A percentile compares a stretch with the other conserved stretches of the same genome.
Evolutionary conservation across 2,329 filamentous ascomycete genomes (phyloP).

Genomic region (Penicillium capsulatum): DNA sequence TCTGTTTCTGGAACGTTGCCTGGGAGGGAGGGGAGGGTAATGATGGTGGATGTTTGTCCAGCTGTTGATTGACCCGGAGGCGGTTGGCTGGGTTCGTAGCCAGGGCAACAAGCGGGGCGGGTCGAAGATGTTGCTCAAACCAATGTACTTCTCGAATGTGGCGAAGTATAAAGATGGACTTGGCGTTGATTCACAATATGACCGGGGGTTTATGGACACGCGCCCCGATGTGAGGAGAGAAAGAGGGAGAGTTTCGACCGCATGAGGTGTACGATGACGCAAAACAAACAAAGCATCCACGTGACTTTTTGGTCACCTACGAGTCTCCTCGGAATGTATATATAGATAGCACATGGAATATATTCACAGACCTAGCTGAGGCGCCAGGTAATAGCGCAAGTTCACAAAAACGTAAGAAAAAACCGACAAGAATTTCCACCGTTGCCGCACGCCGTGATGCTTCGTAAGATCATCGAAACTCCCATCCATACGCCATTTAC

Average conservation of each 20-base stretch:
- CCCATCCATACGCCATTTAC: constrained; percentile 25
- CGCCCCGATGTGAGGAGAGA: neutral
- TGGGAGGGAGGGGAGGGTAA: constrained; percentile 9
- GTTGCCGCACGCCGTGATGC: constrained; percentile 28
- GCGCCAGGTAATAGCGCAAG: no score
- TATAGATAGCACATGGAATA: no score
- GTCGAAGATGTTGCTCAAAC: constrained; percentile 1
- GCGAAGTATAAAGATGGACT: no score
- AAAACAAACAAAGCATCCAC: neutral
- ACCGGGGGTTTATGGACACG: neutral
- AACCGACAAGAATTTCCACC: constrained; percentile 14
- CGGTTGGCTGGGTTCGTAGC: constrained; percentile 30
- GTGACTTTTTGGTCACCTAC: no score
- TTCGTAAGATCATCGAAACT: constrained; percentile 19
- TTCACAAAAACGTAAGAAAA: constrained; percentile 1
- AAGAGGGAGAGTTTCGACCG: neutral
- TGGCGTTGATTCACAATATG: neutral
- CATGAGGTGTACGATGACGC: neutral
- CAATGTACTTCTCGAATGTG: neutral
- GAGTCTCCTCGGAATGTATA: no score
- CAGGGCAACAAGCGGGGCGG: constrained; percentile 36
- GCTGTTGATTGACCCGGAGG: constrained; percentile 17
- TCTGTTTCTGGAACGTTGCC: constrained; percentile 15
- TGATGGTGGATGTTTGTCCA: constrained; percentile 18
- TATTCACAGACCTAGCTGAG: no score